phyloP scores from a whole-genome alignment of 2,329 filamentous ascomycete genomes.

The Cladosporium colombiae region DNA sequence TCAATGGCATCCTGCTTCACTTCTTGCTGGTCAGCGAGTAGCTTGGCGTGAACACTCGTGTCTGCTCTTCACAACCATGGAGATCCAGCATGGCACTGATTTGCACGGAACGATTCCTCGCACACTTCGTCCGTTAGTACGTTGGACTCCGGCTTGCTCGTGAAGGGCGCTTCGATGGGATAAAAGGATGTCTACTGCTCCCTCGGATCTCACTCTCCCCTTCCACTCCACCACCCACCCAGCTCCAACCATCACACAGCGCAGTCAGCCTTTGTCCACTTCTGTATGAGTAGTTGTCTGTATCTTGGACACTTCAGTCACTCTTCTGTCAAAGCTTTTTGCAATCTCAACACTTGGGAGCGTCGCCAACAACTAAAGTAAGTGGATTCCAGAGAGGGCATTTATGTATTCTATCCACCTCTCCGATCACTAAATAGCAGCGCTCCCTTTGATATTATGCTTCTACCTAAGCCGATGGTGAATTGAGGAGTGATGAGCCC shows the following conservation, averaged over 20 bases:
- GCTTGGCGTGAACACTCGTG: conserved; percentile 10
- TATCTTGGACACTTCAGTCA: conserved; percentile 33
- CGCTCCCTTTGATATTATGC: neutral
- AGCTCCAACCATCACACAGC: conserved; percentile 13
- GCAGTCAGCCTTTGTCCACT: neutral
- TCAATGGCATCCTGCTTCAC: neutral
- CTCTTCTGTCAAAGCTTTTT: conserved; percentile 29
- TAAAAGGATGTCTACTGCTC: neutral
- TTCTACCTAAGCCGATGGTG: neutral
- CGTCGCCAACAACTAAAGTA: conserved; percentile 16
- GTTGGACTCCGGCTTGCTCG: neutral
- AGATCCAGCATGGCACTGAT: neutral
- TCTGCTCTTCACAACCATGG: neutral
- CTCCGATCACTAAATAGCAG: neutral
- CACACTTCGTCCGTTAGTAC: neutral
- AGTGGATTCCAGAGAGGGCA: neutral
- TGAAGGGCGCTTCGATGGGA: neutral
- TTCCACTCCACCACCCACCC: neutral
- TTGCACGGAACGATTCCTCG: neutral
- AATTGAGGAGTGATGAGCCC: neutral
- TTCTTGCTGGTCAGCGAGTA: neutral
- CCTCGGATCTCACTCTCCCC: neutral
- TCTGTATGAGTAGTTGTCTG: conserved; percentile 28
- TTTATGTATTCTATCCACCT: neutral
- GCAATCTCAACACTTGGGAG: conserved; percentile 23